phyloP scores from a whole-genome alignment of 495 filamentous ascomycete genomes.

The Lasiosphaeriaceae sp. region DNA sequence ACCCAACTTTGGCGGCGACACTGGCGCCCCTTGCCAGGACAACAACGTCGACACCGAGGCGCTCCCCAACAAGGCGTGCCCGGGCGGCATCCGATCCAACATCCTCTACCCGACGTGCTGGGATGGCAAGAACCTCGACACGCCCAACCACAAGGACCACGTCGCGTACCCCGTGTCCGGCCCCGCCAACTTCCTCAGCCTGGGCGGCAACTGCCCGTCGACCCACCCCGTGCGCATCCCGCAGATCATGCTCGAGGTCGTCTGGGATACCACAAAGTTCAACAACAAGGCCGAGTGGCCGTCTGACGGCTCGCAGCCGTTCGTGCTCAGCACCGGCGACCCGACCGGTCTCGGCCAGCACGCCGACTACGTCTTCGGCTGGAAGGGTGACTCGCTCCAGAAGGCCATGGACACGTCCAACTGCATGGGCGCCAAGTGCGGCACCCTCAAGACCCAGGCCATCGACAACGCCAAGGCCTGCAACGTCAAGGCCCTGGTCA shows the following conservation, averaged over 20 bases:
- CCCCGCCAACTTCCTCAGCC: conserved; percentile 43
- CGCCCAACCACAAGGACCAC: conserved; percentile 50
- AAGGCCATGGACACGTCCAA: conserved; percentile 44
- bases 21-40: conserved; percentile 41
- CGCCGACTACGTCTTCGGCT: conserved; percentile 50
- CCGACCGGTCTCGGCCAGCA: conserved; percentile 44
- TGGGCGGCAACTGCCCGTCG: conserved; percentile 43
- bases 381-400: conserved; percentile 45
- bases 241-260: conserved; percentile 50
- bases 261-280: conserved; percentile 48
- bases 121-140: conserved; percentile 53
- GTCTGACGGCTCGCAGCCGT: conserved; percentile 44
- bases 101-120: conserved; percentile 55
- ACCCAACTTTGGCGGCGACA: conserved; percentile 46
- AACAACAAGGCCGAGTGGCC: conserved; percentile 44
- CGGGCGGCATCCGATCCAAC: conserved; percentile 49
- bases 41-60: conserved; percentile 34
- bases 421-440: conserved; percentile 41
- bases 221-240: conserved; percentile 47
- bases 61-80: conserved; percentile 38
- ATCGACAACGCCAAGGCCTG: conserved; percentile 30
- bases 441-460: conserved; percentile 33
- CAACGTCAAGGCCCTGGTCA: conserved; percentile 34
- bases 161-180: conserved; percentile 40
- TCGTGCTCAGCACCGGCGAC: conserved; percentile 44